These are phyloP conservation scores for Botrytis sinoallii DNA, from an alignment of 2,329 filamentous ascomycete species.

Conservation along the genomic window DNA sequence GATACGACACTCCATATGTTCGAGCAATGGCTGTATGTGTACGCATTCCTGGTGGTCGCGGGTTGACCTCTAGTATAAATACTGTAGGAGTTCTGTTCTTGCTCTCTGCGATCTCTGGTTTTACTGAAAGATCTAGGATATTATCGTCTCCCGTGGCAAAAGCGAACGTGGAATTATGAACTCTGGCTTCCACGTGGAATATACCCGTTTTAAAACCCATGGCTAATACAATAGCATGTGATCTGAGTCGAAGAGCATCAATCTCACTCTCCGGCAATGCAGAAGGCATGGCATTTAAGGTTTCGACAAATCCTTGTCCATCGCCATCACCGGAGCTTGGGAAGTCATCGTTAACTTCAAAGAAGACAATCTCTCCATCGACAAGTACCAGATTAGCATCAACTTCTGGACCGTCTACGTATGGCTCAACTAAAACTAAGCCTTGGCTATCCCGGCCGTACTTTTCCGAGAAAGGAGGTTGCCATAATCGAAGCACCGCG, in stretches of 20 bases:
- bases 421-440: background rate
- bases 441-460: background rate
- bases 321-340: background rate
- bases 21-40: background rate
- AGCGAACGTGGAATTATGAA: background rate
- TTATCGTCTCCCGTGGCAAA: background rate
- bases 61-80: background rate
- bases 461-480: background rate
- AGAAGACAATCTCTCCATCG: background rate
- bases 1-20: background rate
- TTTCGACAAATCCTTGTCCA: background rate
- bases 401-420: background rate
- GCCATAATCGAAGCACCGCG: background rate
- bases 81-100: background rate
- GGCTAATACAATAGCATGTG: background rate
- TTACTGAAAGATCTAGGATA: background rate
- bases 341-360: conserved; percentile 5
- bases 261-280: background rate
- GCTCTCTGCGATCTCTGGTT: background rate
- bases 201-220: background rate
- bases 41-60: background rate
- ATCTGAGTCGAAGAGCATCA: background rate
- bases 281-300: background rate
- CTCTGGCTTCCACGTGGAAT: background rate
- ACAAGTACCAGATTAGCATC: background rate